A percentile compares a stretch with the other conserved stretches of the same genome.
These are phyloP conservation scores for Dendrocalamus sinicus DNA, from an alignment of 176 grass and related monocot species.

Conservation along the genomic window DNA sequence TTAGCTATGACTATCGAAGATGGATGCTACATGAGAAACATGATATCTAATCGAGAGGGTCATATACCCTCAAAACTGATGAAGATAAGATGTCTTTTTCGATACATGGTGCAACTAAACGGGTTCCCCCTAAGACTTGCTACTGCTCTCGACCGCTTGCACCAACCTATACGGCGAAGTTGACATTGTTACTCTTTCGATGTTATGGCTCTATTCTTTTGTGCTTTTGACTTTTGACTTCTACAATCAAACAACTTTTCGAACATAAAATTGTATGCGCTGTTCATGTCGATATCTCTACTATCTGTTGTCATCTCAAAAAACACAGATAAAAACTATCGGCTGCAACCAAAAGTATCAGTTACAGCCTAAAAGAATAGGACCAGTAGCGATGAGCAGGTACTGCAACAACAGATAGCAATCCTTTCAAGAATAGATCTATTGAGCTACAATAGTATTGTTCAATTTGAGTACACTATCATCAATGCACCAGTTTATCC, in stretches of 20 bases:
- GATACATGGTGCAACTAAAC: conserved; percentile 5
- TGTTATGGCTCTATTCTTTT: conserved; percentile 37
- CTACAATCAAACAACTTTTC: too few species aligned
- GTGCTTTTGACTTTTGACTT: too few species aligned
- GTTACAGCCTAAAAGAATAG: too few species aligned
- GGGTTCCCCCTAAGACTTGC: not conserved
- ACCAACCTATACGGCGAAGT: conserved; percentile 1
- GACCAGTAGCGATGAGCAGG: conserved; percentile 66
- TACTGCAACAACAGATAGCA: conserved; percentile 56
- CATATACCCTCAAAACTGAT: not conserved
- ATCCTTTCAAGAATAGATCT: not conserved
- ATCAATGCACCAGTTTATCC: not conserved
- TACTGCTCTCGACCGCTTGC: not conserved
- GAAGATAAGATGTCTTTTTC: not conserved
- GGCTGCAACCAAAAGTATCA: accelerated
- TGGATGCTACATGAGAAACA: not conserved
- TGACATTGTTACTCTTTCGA: conserved; percentile 60
- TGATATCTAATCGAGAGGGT: not conserved
- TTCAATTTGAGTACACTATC: not conserved
- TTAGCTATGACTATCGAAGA: not conserved
- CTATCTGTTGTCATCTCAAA: too few species aligned
- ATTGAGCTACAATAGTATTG: not conserved
- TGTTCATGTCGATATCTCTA: too few species aligned
- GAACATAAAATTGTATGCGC: too few species aligned
- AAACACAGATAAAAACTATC: too few species aligned